phyloP scores from a whole-genome alignment of 345 rosid species.

The Linum lewisii region DNA sequence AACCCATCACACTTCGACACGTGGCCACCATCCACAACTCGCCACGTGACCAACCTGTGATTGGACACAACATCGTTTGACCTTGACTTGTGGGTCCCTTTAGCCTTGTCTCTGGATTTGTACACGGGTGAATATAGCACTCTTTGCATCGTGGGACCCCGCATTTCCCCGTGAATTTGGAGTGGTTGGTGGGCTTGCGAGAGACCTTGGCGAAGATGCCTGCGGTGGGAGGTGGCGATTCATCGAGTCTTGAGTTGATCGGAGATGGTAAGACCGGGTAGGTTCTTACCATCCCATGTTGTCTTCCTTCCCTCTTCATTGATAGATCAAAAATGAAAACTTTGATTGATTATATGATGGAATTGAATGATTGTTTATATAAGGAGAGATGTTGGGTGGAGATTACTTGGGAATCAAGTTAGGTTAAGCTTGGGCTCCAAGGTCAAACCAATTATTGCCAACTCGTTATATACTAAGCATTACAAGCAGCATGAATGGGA shows the following conservation, averaged over 20 bases:
- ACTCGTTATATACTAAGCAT: neutral
- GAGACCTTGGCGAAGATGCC: constrained; percentile 35
- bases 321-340: neutral
- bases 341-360: neutral
- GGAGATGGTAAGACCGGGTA: constrained; percentile 38
- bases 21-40: constrained; percentile 25
- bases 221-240: constrained; percentile 24
- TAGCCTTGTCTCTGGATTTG: constrained; percentile 50
- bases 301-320: constrained; percentile 70
- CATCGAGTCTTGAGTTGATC: constrained; percentile 20
- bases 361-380: neutral
- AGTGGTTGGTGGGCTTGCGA: constrained; percentile 50
- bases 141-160: constrained; percentile 26
- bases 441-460: neutral
- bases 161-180: constrained; percentile 61
- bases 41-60: constrained; percentile 31
- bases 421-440: neutral
- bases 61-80: constrained; percentile 31
- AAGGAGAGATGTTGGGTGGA: neutral
- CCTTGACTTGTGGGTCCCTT: constrained; percentile 44
- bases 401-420: neutral
- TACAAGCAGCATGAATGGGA: too few relatives aligned
- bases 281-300: constrained; percentile 57
- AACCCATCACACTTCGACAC: constrained; percentile 26
- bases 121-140: neutral